phyloP scores from a whole-genome alignment of 768 basidiomycete species.

The Coprinellus micaceus region DNA sequence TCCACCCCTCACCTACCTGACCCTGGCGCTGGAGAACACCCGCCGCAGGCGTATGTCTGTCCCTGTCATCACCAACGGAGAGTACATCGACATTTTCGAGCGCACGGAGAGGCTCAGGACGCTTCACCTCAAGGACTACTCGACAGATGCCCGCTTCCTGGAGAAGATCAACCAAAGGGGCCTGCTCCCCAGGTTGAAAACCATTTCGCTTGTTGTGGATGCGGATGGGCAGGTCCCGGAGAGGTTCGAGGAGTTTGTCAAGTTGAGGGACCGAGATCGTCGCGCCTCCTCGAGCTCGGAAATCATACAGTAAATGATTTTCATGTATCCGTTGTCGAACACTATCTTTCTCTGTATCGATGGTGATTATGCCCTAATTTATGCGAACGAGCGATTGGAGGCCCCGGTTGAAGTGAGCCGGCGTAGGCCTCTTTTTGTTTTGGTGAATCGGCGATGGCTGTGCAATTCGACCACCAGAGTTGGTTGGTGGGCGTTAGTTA shows the following conservation, averaged over 20 bases:
- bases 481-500: no score
- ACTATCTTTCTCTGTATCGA: no score
- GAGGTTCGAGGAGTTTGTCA: conserved; percentile 1
- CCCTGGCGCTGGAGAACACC: background rate
- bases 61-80: background rate
- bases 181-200: background rate
- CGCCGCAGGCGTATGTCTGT: background rate
- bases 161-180: background rate
- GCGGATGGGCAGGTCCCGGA: background rate
- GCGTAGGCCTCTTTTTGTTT: no score
- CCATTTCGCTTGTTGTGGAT: conserved; percentile 1
- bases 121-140: conserved; percentile 1
- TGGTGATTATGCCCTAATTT: no score
- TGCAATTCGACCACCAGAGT: no score
- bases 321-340: no score
- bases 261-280: background rate
- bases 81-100: conserved; percentile 3
- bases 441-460: no score
- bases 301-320: no score
- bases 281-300: background rate
- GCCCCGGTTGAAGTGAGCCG: no score
- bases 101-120: background rate
- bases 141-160: background rate
- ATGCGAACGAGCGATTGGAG: no score
- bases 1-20: background rate